Percentiles rank a stretch among this genome's conserved stretches.
These are phyloP conservation scores for Gryganskiella cystojenkinii DNA, from an alignment of 192 early-diverging fungal species.

Conservation along the genomic window DNA sequence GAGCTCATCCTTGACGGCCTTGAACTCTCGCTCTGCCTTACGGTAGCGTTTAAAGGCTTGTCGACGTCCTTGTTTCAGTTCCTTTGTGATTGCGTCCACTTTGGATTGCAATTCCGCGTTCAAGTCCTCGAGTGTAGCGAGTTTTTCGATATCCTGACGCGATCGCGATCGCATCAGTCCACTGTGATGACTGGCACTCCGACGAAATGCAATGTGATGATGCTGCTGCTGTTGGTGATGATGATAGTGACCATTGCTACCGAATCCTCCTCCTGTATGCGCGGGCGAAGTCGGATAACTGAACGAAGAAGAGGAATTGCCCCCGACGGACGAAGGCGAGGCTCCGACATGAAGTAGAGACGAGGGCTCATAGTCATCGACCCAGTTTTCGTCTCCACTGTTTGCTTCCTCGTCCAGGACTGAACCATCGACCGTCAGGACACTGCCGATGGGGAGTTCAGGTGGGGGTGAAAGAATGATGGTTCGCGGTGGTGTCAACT, in stretches of 20 bases:
- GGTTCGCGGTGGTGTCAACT: slow-evolving; percentile 28
- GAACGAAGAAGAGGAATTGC: neutral
- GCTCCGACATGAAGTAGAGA: slow-evolving; percentile 5
- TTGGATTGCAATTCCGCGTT: slow-evolving; percentile 37
- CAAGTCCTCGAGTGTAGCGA: slow-evolving; percentile 31
- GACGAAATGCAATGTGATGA: slow-evolving; percentile 23
- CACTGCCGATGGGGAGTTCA: neutral
- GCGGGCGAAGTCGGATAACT: slow-evolving; percentile 10
- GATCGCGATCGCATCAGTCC: slow-evolving; percentile 20
- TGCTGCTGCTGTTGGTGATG: neutral
- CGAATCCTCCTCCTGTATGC: neutral
- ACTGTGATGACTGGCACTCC: slow-evolving; percentile 9
- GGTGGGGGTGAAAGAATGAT: slow-evolving; percentile 38
- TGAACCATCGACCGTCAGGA: neutral
- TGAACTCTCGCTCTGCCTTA: slow-evolving; percentile 32
- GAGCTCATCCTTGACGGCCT: slow-evolving; percentile 37
- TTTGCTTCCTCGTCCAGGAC: slow-evolving; percentile 18
- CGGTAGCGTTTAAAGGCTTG: slow-evolving; percentile 42
- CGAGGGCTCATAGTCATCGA: slow-evolving; percentile 36
- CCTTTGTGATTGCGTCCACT: slow-evolving; percentile 40
- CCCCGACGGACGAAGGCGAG: neutral
- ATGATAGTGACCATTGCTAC: too few species aligned
- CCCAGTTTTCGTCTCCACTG: slow-evolving; percentile 43
- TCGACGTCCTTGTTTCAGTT: slow-evolving; percentile 41
- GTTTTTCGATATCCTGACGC: slow-evolving; percentile 43